Base-by-base conservation (phyloP, 164 flowering plant genomes). In the Piper betle region DNA sequence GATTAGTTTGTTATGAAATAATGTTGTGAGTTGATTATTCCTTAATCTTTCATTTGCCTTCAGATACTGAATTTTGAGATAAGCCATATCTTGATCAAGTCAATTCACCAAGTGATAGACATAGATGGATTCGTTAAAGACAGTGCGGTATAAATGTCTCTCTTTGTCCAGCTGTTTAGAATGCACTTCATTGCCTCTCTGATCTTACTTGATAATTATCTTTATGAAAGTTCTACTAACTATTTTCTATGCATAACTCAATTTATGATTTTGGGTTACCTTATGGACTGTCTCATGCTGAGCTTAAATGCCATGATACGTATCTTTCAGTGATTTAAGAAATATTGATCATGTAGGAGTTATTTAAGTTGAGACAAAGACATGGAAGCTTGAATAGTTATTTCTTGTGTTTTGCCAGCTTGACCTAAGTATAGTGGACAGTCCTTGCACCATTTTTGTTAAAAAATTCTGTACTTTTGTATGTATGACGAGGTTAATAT, bases 121-220 rank as follows among this genome's bases (percentile, higher is more conserved):
- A 93, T 84, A 69, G 91, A 84, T 80, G 96, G 91, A 62, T 78
- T 77, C 43, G 85, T 91, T 60, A 91, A 84, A 75, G 97, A 91
- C 69, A 81, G 93, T 61, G 97, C 93, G 69, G 97, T 90, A 55
- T 66, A 85, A 5, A 38, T 46, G 3, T 46, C 50, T 3, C 50
- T 10, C 15, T 12, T 46, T 46, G 50, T 46, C 10, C 0, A 15
- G 12, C 15, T 3, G 15, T 46, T 10, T 10, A 15, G 50, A 12
- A 46, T 46, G 12, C 50, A 10, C 46, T 42, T 42, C 46, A 12
- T 46, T 46, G 10, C 50, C 3, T 8, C 12, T 46, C 50, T 15
- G 15, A 3, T 12, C 50, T 5, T 46, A 6, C 11, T 46, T 1
- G 15, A 2, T 15, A 46, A 46, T 46, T 46, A 12, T 46, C 11